Evolutionary conservation across 768 basidiomycete genomes (phyloP).

Genomic region (Collybia sordida): DNA sequence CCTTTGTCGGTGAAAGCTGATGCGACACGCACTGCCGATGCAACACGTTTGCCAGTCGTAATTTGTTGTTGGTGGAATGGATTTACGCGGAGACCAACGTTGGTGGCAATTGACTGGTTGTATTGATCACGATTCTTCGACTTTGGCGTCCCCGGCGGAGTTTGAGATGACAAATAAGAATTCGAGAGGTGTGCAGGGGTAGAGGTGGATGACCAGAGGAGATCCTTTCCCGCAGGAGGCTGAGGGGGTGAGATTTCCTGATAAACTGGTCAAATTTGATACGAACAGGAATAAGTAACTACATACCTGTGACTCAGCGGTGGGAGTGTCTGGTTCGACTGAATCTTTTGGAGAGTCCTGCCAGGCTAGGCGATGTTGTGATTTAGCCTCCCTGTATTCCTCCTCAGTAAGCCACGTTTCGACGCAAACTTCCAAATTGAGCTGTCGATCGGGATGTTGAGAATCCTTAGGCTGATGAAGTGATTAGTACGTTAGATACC

Average conservation of each 20-base stretch:
- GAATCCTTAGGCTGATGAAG: conserved; percentile 67
- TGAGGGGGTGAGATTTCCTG: conserved; percentile 18
- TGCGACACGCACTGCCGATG: conserved; percentile 44
- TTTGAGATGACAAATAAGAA: conserved; percentile 32
- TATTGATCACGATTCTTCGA: conserved; percentile 31
- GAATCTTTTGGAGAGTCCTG: conserved; percentile 55
- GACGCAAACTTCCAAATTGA: conserved; percentile 70
- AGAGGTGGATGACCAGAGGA: conserved; percentile 66
- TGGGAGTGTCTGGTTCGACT: conserved; percentile 39
- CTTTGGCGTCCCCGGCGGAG: conserved; percentile 17
- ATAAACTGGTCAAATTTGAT: conserved; percentile 4
- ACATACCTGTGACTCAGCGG: conserved; percentile 36
- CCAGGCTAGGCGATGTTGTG: conserved; percentile 62
- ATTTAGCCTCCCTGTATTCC: conserved; percentile 66
- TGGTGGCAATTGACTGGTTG: conserved; percentile 47
- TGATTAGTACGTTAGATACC: conserved; percentile 1
- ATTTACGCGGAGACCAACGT: conserved; percentile 44
- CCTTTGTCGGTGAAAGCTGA: conserved; percentile 21
- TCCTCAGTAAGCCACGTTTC: conserved; percentile 80
- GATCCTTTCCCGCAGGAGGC: conserved; percentile 54
- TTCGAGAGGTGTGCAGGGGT: conserved; percentile 27
- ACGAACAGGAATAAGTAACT: conserved; percentile 6
- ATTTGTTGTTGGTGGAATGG: conserved; percentile 40
- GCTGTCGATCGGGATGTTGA: conserved; percentile 70
- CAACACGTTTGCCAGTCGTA: conserved; percentile 31